Evolutionary conservation across 1,284 basidiomycete genomes (phyloP).

Genomic region (Cutaneotrichosporon sp.): DNA sequence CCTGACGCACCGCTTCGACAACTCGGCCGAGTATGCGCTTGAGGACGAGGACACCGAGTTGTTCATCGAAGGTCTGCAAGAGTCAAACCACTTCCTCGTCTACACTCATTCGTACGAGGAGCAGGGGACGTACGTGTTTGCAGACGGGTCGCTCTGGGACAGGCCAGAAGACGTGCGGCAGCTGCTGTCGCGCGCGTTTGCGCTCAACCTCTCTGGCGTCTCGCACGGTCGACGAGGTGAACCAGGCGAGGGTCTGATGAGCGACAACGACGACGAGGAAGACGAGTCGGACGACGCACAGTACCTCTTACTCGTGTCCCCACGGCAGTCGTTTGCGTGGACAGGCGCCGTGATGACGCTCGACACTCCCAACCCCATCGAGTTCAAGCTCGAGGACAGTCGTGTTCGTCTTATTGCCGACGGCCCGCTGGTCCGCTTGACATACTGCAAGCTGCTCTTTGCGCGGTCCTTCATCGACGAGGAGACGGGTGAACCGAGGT

Average conservation of each 20-base stretch:
- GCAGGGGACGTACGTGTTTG: conserved; percentile 90
- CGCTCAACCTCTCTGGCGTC: conserved; percentile 21
- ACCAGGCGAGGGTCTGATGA: conserved; percentile 53
- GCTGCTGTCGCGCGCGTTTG: conserved; percentile 79
- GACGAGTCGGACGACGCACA: conserved; percentile 48
- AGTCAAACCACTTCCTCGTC: conserved; percentile 89
- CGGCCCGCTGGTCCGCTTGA: conserved; percentile 71
- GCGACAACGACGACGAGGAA: conserved; percentile 51
- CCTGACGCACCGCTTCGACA: conserved; percentile 81
- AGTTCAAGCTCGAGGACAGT: conserved; percentile 74
- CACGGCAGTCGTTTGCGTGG: conserved; percentile 86
- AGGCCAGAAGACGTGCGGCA: conserved; percentile 74
- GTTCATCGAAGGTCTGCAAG: conserved; percentile 74
- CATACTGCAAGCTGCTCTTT: conserved; percentile 73
- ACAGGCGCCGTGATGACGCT: conserved; percentile 74
- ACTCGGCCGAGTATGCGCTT: conserved; percentile 89
- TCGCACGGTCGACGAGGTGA: conserved; percentile 28
- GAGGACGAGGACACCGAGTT: conserved; percentile 71
- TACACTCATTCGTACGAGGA: conserved; percentile 86
- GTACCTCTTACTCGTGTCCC: conserved; percentile 84
- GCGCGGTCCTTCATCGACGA: conserved; percentile 57
- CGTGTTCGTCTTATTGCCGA: conserved; percentile 81
- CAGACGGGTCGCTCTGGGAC: conserved; percentile 73
- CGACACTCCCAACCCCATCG: conserved; percentile 56
- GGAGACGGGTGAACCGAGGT: conserved; percentile 37